Base-by-base conservation (phyloP, 2,329 filamentous ascomycete species). In the Emericellopsis atlantica region DNA sequence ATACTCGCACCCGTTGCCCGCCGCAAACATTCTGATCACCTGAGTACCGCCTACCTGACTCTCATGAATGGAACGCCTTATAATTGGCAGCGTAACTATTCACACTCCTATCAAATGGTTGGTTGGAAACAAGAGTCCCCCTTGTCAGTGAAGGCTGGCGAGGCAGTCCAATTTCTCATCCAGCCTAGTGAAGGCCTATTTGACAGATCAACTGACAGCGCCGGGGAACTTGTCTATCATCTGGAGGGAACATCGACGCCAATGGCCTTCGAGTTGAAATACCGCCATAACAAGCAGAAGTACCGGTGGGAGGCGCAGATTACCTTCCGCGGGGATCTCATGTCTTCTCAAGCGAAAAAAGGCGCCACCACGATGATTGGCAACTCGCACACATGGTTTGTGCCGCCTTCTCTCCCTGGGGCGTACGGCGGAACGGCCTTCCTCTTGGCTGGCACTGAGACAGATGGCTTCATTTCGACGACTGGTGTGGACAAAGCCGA, bases 391-490 rank as follows among this genome's bases (percentile, higher is more conserved):
- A 29, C 26, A 12, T 29, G 26, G 26, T 29, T 29, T 12, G 26
- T 29, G 26, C 26, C 8, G 12, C 26, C 26, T 9, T 29, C 26
- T 12, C 26, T 29, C 3, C 26, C 26, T 12, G 26, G 12, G 3
- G 26, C 9, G 26, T 29, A 29, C 12, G 26, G 26, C 12, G 26
- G 26, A 9, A 29, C 12, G 12, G 31, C 40, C 8, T 41, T 57
- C 38, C n/a, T 54, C 24, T 46, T 60, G 22, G 49, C 54, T 1
- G 58, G 58, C 9, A 29, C 26, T 6, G 26, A 29, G 29, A 46
- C 23, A 3, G 57, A 61, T 44, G 51, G 48, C 37, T 57, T 61
- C 43, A 40, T 51, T 23, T 47, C 52, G 37, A 48, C 36, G 46
- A 54, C 36, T 37, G 22, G 2, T 3, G 36, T 22, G 33, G 22